phyloP scores from a whole-genome alignment of 805 yeast species.

The Metschnikowia proteae region DNA sequence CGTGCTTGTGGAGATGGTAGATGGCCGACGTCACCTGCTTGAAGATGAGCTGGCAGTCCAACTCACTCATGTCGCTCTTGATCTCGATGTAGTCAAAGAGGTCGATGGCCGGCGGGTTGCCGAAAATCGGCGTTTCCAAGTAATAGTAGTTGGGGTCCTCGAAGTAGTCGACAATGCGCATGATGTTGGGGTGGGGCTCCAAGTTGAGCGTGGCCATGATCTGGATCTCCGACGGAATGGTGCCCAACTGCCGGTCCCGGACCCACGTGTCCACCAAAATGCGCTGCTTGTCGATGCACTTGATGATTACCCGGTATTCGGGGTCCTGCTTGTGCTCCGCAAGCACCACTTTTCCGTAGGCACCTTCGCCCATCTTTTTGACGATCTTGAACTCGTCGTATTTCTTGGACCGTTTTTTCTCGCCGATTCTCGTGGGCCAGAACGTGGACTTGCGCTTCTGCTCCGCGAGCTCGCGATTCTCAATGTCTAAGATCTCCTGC shows the following conservation, averaged over 20 bases:
- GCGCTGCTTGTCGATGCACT: conserved; percentile 86
- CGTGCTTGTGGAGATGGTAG: conserved; percentile 75
- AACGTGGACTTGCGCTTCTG: conserved; percentile 33
- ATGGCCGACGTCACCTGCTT: conserved; percentile 77
- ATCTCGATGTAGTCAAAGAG: conserved; percentile 89
- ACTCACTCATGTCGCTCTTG: conserved; percentile 73
- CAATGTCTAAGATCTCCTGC: conserved; percentile 41
- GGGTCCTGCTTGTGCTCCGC: conserved; percentile 66
- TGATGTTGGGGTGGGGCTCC: conserved; percentile 82
- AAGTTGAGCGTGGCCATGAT: conserved; percentile 77
- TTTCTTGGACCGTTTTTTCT: conserved; percentile 63
- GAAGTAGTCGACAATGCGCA: conserved; percentile 83
- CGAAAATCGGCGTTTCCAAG: conserved; percentile 88
- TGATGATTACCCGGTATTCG: conserved; percentile 67
- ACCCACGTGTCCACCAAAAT: conserved; percentile 98
- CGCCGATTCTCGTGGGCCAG: conserved; percentile 58
- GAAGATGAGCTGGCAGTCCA: conserved; percentile 73
- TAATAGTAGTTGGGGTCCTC: conserved; percentile 90
- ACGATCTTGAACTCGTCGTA: conserved; percentile 66
- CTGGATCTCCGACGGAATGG: conserved; percentile 94
- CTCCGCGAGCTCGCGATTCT: conserved; percentile 41
- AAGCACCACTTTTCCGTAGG: conserved; percentile 89
- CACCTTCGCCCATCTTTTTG: conserved; percentile 91
- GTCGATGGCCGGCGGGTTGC: conserved; percentile 86
- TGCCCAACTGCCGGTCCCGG: conserved; percentile 84